Conservation (phyloP, 2,329 filamentous ascomycete species). For the Orbilia blumenaviensis region DNA sequence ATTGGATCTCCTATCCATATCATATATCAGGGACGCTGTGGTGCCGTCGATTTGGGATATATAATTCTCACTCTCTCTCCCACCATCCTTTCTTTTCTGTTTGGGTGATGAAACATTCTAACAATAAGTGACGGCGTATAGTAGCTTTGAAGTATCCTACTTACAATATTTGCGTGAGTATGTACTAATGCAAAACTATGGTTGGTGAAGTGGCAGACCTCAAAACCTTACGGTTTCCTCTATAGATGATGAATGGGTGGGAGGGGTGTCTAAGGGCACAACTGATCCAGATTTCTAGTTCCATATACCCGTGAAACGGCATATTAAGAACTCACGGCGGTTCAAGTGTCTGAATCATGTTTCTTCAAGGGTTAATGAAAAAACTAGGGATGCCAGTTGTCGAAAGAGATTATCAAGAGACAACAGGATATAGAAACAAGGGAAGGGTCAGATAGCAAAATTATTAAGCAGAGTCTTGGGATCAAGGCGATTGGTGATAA, state of each 20-base stretch:
- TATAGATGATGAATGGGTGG: slow-evolving; percentile 75
- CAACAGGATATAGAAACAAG: slow-evolving; percentile 72
- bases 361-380: slow-evolving; percentile 77
- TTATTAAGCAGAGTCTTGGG: slow-evolving; percentile 73
- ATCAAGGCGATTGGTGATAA: slow-evolving; percentile 82
- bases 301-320: slow-evolving; percentile 86
- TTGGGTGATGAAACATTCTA: no score
- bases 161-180: slow-evolving; percentile 76
- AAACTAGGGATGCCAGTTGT: slow-evolving; percentile 70
- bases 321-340: slow-evolving; percentile 80
- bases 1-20: background rate
- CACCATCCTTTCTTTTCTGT: background rate
- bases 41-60: background rate
- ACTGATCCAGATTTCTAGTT: slow-evolving; percentile 92
- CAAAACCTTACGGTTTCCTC: slow-evolving; percentile 78
- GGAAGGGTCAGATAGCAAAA: slow-evolving; percentile 71
- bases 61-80: background rate
- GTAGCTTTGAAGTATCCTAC: slow-evolving; percentile 80
- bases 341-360: slow-evolving; percentile 85
- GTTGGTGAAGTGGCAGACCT: slow-evolving; percentile 86
- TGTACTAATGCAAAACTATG: slow-evolving; percentile 87
- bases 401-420: slow-evolving; percentile 64
- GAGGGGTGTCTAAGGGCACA: slow-evolving; percentile 71
- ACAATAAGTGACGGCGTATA: slow-evolving; percentile 74
- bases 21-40: no score